A percentile compares a stretch with the other conserved stretches of the same genome.
Conservation (phyloP, 371 early-diverging fungal species). For the Mortierella sp. region DNA sequence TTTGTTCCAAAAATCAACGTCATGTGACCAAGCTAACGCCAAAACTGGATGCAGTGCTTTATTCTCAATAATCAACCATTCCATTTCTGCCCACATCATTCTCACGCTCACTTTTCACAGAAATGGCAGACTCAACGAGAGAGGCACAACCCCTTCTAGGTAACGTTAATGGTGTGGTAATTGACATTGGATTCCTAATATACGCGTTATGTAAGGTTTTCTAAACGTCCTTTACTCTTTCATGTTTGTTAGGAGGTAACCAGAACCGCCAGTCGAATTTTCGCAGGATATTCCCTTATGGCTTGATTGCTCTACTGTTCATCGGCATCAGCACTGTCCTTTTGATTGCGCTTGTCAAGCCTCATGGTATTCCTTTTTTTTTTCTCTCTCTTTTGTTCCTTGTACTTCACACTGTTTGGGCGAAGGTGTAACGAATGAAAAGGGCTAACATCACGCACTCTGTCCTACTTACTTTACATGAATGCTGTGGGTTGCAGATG, state of each 20-base stretch:
- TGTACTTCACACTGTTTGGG: background rate
- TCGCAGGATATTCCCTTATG: conserved; percentile 24
- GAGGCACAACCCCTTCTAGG: conserved; percentile 34
- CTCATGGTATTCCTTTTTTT: conserved; percentile 21
- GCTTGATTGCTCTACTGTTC: conserved; percentile 26
- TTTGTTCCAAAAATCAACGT: too few relatives aligned
- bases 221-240: background rate
- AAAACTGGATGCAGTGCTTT: too few relatives aligned
- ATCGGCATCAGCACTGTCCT: conserved; percentile 29
- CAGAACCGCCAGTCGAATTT: background rate
- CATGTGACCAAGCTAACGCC: too few relatives aligned
- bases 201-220: background rate
- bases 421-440: too few relatives aligned
- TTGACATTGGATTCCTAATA: too few relatives aligned
- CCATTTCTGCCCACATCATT: background rate
- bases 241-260: background rate
- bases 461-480: too few relatives aligned
- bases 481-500: background rate
- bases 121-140: conserved; percentile 23
- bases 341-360: conserved; percentile 35
- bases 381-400: too few relatives aligned
- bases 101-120: background rate
- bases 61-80: background rate
- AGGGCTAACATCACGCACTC: too few relatives aligned
- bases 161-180: background rate